These are phyloP conservation scores for Gynostemma pentaphyllum DNA, from an alignment of 306 rosid species.

Conservation along the genomic window DNA sequence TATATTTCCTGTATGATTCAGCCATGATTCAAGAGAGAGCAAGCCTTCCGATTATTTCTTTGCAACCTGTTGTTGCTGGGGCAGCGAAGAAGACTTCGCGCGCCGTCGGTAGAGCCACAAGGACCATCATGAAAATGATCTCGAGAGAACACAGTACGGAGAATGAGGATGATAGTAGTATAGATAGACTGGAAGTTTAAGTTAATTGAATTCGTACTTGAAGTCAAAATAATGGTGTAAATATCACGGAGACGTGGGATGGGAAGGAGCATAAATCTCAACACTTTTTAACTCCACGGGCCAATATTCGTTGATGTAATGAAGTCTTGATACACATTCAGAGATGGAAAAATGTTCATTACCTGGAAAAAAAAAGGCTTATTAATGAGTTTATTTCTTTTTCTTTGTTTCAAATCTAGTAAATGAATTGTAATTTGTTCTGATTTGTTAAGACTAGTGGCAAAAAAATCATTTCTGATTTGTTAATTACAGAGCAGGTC, in stretches of 20 bases:
- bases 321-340: neutral
- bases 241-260: slow-evolving; percentile 4
- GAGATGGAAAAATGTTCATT: neutral
- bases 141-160: slow-evolving; percentile 36
- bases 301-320: neutral
- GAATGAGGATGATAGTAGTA: slow-evolving; percentile 30
- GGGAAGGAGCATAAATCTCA: neutral
- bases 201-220: neutral
- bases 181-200: slow-evolving; percentile 42
- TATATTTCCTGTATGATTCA: slow-evolving; percentile 17
- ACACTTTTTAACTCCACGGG: neutral
- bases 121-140: slow-evolving; percentile 50
- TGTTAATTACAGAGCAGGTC: too few relatives aligned
- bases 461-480: neutral
- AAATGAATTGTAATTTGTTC: neutral
- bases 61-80: slow-evolving; percentile 74
- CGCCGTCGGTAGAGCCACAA: slow-evolving; percentile 78
- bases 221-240: neutral
- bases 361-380: neutral
- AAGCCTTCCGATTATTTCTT: slow-evolving; percentile 60
- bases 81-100: slow-evolving; percentile 86
- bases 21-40: slow-evolving; percentile 97
- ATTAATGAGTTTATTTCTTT: neutral
- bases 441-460: neutral
- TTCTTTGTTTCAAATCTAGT: neutral